Evolutionary conservation across 345 rosid species (phyloP).

Genomic region (Ceriops decandra): DNA sequence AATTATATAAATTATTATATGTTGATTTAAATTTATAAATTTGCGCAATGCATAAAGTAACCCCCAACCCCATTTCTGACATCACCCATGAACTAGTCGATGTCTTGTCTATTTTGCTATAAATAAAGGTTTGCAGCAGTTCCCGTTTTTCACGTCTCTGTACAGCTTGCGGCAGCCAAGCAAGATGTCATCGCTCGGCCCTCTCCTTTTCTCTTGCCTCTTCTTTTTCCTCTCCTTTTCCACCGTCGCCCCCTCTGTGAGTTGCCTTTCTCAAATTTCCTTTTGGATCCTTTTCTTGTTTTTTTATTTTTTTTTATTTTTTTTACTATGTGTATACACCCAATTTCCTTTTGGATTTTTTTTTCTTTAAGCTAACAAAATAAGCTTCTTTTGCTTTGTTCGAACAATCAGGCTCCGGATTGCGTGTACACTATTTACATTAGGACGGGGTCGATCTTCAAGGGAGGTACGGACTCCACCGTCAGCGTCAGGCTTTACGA

Average conservation of each 20-base stretch:
- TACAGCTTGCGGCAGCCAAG: not conserved
- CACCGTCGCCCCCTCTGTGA: slow-evolving; percentile 20
- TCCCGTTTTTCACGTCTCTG: not conserved
- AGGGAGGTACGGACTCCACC: slow-evolving; percentile 78
- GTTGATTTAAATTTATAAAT: too few relatives aligned
- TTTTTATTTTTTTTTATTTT: too few relatives aligned
- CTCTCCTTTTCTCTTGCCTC: slow-evolving; percentile 8
- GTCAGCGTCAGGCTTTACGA: slow-evolving; percentile 53
- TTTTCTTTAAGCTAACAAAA: not conserved
- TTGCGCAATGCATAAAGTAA: too few relatives aligned
- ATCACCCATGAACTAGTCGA: not conserved
- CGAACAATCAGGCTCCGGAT: slow-evolving; percentile 37
- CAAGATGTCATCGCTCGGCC: slow-evolving; percentile 2
- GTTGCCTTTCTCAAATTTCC: slow-evolving; percentile 5
- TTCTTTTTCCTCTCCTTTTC: slow-evolving; percentile 26
- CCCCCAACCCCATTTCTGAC: not conserved
- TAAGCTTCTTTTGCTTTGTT: not conserved
- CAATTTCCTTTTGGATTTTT: too few relatives aligned
- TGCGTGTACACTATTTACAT: slow-evolving; percentile 57
- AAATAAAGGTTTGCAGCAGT: not conserved
- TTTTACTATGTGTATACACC: not conserved
- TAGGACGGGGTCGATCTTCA: slow-evolving; percentile 71
- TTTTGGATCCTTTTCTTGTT: not conserved
- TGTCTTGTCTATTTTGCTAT: not conserved
- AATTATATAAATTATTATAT: too few relatives aligned